A percentile compares a stretch with the other conserved stretches of the same genome.
Evolutionary conservation across 768 basidiomycete genomes (phyloP).

Genomic region (Tulasnella sp.): DNA sequence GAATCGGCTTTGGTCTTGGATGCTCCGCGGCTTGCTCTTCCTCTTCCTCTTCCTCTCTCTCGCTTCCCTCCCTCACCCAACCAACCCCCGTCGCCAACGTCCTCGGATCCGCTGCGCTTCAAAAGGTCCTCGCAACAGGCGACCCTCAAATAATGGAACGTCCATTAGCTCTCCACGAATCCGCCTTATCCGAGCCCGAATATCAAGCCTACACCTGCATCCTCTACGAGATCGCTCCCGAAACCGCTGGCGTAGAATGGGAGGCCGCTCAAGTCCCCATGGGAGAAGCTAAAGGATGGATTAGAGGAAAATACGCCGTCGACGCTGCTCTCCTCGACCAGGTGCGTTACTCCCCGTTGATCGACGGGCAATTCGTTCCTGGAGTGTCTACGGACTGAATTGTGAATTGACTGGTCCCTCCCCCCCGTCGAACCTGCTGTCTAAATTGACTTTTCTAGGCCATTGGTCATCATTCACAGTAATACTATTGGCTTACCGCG

Average conservation of each 20-base stretch:
- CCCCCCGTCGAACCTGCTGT: no score
- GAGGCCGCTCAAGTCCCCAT: conserved; percentile 17
- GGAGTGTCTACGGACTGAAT: no score
- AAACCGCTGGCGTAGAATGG: conserved; percentile 12
- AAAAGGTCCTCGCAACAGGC: neutral
- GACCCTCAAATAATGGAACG: conserved; percentile 20
- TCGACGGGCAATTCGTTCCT: neutral
- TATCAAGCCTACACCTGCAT: conserved; percentile 27
- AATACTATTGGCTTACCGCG: no score
- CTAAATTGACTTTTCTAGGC: no score
- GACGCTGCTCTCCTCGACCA: conserved; percentile 29
- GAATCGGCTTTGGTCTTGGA: neutral
- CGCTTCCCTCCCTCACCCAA: neutral
- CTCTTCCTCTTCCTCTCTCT: neutral
- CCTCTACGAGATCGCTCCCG: conserved; percentile 23
- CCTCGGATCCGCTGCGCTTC: neutral
- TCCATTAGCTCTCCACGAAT: conserved; percentile 27
- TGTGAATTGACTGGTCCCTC: no score
- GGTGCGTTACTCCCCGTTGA: conserved; percentile 22
- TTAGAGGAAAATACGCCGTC: conserved; percentile 29
- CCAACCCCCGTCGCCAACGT: neutral
- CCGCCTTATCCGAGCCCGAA: conserved; percentile 27
- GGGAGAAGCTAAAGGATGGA: conserved; percentile 27
- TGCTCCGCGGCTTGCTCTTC: neutral
- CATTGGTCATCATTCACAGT: no score